These are phyloP conservation scores for Aspergillus funiculosus DNA, from an alignment of 495 filamentous ascomycete species.

Conservation along the genomic window DNA sequence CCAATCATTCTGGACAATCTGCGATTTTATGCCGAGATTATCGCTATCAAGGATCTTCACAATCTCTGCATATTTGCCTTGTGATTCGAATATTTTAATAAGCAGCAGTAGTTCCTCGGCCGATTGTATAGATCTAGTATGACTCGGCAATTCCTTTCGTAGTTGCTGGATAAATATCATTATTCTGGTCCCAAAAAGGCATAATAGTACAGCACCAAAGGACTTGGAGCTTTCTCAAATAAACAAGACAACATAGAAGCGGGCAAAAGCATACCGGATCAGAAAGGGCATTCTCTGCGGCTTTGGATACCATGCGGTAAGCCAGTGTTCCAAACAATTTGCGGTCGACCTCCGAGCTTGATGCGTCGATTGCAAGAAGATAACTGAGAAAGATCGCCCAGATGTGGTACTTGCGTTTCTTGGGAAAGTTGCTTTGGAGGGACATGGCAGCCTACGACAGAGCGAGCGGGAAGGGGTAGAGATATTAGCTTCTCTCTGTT, in stretches of 20 bases:
- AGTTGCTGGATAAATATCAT: constrained; percentile 18
- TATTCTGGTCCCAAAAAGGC: constrained; percentile 6
- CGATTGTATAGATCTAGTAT: constrained; percentile 48
- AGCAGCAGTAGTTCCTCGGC: constrained; percentile 52
- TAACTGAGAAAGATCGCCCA: constrained; percentile 52
- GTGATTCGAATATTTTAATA: constrained; percentile 45
- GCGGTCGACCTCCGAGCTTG: constrained; percentile 43
- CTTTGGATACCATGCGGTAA: constrained; percentile 55
- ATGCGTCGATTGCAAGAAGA: constrained; percentile 31
- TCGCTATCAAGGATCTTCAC: constrained; percentile 47
- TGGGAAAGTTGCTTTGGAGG: constrained; percentile 53
- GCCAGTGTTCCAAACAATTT: constrained; percentile 54
- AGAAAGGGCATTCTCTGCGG: constrained; percentile 45
- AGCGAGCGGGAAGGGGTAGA: neutral
- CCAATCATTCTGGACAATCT: constrained; percentile 48
- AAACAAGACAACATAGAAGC: neutral
- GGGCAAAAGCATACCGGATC: constrained; percentile 32
- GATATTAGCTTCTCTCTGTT: constrained; percentile 1
- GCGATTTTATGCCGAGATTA: constrained; percentile 47
- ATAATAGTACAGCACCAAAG: too few species aligned
- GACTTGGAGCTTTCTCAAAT: too few species aligned
- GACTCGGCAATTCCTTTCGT: constrained; percentile 39
- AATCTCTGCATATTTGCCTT: constrained; percentile 41
- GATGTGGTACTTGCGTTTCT: constrained; percentile 51
- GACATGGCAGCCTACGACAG: constrained; percentile 49